Percentiles rank a stretch among this genome's conserved stretches.
These are phyloP conservation scores for Coprinopsis marcescibilis DNA, from an alignment of 768 basidiomycete species.

Conservation along the genomic window DNA sequence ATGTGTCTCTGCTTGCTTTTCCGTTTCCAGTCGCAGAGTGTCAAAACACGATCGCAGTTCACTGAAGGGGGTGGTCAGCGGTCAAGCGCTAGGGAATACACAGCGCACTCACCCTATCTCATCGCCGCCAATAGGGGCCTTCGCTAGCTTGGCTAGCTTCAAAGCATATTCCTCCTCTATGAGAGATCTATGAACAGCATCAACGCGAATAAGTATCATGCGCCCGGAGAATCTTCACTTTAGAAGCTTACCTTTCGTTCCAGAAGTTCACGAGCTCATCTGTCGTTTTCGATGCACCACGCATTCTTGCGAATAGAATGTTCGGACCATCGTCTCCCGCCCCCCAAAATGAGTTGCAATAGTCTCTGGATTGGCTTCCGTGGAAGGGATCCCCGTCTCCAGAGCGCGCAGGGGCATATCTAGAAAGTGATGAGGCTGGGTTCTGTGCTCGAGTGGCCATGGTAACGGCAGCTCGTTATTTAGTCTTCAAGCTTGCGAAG, in stretches of 20 bases:
- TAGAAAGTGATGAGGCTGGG: conserved; percentile 67
- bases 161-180: conserved; percentile 96
- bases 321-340: conserved; percentile 79
- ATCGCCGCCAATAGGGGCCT: conserved; percentile 69
- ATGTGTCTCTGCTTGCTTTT: conserved; percentile 70
- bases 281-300: conserved; percentile 76
- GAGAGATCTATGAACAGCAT: conserved; percentile 45
- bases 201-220: conserved; percentile 1
- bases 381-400: conserved; percentile 41
- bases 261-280: conserved; percentile 87
- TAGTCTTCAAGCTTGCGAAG: not conserved
- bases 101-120: conserved; percentile 75
- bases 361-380: conserved; percentile 47
- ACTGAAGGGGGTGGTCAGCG: conserved; percentile 30
- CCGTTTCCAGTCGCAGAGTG: conserved; percentile 76
- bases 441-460: conserved; percentile 67
- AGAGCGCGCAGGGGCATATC: conserved; percentile 48
- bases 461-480: not conserved
- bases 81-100: conserved; percentile 3
- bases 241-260: conserved; percentile 81
- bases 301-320: conserved; percentile 82
- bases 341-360: conserved; percentile 98
- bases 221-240: not conserved
- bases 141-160: conserved; percentile 73
- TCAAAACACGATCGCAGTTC: conserved; percentile 79